Percentiles rank a stretch among this genome's conserved stretches.
phyloP scores from a whole-genome alignment of 257 asterid species.

The Prunella vulgaris region DNA sequence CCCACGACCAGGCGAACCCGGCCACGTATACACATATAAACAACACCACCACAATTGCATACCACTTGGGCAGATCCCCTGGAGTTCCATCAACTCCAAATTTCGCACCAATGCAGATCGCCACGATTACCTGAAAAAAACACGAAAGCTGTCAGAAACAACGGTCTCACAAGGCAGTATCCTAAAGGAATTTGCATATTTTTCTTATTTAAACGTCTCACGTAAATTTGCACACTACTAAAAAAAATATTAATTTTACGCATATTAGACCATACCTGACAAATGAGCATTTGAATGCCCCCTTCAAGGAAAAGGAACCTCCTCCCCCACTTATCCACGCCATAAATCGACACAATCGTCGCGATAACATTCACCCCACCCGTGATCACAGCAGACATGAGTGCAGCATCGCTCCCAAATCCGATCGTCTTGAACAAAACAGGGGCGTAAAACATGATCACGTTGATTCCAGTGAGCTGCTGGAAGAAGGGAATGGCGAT shows the following conservation, averaged over 20 bases:
- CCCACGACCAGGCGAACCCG: slow-evolving; percentile 71
- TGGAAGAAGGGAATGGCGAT: slow-evolving; percentile 70
- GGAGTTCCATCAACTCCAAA: slow-evolving; percentile 44
- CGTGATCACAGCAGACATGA: slow-evolving; percentile 69
- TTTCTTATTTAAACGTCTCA: too few relatives aligned
- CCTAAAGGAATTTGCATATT: too few relatives aligned
- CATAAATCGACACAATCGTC: slow-evolving; percentile 52
- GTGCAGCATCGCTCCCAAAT: slow-evolving; percentile 48
- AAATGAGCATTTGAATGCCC: slow-evolving; percentile 69
- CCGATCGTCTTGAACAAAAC: slow-evolving; percentile 70
- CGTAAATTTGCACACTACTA: too few relatives aligned
- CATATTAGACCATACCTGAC: slow-evolving; percentile 34
- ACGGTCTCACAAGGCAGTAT: too few relatives aligned
- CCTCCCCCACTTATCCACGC: slow-evolving; percentile 77
- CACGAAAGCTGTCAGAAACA: too few relatives aligned
- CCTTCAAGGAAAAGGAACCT: slow-evolving; percentile 72
- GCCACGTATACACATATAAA: slow-evolving; percentile 49
- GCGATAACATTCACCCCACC: slow-evolving; percentile 67
- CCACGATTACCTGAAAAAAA: slow-evolving; percentile 42
- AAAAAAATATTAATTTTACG: too few relatives aligned
- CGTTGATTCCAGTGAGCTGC: slow-evolving; percentile 84
- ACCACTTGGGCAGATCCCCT: slow-evolving; percentile 32
- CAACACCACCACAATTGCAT: slow-evolving; percentile 46
- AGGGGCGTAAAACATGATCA: slow-evolving; percentile 86
- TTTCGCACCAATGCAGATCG: slow-evolving; percentile 47